A percentile compares a stretch with the other conserved stretches of the same genome.
phyloP scores from a whole-genome alignment of 176 grass and related monocot genomes.

The Oryza punctata region DNA sequence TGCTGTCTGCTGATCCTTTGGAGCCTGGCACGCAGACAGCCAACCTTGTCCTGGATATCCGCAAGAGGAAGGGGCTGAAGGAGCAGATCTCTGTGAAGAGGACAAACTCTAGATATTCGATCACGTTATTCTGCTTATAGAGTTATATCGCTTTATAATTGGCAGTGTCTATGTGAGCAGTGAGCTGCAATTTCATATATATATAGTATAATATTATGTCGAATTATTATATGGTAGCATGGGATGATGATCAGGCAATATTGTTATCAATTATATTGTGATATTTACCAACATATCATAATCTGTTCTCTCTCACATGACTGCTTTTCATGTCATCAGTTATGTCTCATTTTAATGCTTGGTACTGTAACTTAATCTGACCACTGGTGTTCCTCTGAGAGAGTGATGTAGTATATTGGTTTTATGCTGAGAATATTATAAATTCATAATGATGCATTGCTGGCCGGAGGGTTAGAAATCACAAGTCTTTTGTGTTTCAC shows the following conservation, averaged over 20 bases:
- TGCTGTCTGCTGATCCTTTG: constrained; percentile 40
- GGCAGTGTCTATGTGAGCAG: not conserved
- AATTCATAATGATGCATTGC: too few relatives aligned
- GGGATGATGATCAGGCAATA: not conserved
- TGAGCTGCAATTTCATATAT: not conserved
- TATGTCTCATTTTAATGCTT: not conserved
- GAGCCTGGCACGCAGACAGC: constrained; percentile 39
- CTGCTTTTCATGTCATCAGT: not conserved
- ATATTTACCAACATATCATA: too few relatives aligned
- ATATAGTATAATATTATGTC: not conserved
- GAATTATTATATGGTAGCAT: not conserved
- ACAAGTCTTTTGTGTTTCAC: too few relatives aligned
- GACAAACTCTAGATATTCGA: not conserved
- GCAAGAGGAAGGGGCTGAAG: constrained; percentile 58
- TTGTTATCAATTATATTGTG: not conserved
- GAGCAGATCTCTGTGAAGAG: constrained; percentile 43
- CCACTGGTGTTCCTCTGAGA: not conserved
- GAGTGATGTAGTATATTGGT: not conserved
- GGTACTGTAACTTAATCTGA: too few relatives aligned
- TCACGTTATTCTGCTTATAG: not conserved
- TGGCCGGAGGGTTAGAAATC: too few relatives aligned
- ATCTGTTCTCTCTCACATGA: not conserved
- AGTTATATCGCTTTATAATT: not conserved
- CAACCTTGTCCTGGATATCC: constrained; percentile 35
- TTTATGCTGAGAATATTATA: not conserved